Evolutionary conservation across 2,329 filamentous ascomycete genomes (phyloP).

Genomic region (Cercospora zeae-maydis): DNA sequence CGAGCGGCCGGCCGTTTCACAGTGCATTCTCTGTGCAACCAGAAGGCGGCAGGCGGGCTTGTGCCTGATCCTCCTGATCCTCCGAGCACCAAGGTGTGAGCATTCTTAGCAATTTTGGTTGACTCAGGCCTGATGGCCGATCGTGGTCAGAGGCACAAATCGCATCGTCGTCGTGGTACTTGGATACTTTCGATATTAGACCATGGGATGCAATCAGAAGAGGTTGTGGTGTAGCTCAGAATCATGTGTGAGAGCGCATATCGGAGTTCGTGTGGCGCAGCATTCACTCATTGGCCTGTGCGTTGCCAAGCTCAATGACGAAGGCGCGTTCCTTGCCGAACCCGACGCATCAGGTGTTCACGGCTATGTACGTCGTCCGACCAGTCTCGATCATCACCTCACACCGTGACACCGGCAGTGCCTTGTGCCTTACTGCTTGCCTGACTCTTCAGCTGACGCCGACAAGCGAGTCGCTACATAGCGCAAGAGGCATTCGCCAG

Average conservation of each 20-base stretch:
- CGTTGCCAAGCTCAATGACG: constrained; percentile 3
- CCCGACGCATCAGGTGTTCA: constrained; percentile 18
- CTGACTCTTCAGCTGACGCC: constrained; percentile 25
- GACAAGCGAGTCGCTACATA: constrained; percentile 14
- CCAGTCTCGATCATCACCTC: constrained; percentile 11
- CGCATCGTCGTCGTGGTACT: background rate
- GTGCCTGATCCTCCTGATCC: constrained; percentile 11
- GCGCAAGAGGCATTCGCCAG: constrained; percentile 11
- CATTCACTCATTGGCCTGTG: background rate
- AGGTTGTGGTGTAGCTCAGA: background rate
- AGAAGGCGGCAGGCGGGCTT: background rate
- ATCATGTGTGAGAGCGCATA: background rate
- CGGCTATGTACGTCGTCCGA: background rate
- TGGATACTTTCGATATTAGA: background rate
- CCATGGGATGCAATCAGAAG: background rate
- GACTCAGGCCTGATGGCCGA: constrained; percentile 5
- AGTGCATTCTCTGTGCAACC: background rate
- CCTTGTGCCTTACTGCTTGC: constrained; percentile 20
- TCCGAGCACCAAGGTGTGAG: background rate
- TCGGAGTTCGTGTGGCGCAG: background rate
- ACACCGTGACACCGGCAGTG: background rate
- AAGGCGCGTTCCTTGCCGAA: constrained; percentile 7
- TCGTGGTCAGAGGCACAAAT: background rate
- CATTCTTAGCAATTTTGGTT: background rate
- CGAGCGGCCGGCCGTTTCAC: constrained; percentile 1